phyloP scores from a whole-genome alignment of 2,329 filamentous ascomycete genomes.

The Phaeoacremonium minimum region DNA sequence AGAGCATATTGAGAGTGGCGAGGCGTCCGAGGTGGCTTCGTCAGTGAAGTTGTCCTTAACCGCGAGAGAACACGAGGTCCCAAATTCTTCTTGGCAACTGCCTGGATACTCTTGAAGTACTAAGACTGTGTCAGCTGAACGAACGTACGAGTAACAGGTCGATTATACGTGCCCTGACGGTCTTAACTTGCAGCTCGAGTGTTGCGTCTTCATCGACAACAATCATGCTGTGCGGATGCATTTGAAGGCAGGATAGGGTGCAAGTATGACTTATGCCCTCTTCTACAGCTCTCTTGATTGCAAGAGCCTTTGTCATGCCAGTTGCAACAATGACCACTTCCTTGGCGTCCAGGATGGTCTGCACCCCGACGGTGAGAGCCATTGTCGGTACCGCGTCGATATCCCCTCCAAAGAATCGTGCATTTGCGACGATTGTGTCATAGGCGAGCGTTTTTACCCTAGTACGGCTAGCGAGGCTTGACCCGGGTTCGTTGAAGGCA shows the following conservation, averaged over 20 bases:
- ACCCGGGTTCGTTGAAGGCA: constrained; percentile 78
- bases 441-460: constrained; percentile 75
- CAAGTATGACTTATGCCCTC: constrained; percentile 76
- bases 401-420: constrained; percentile 67
- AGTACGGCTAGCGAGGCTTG: constrained; percentile 64
- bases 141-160: too few relatives aligned
- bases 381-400: constrained; percentile 62
- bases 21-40: too few relatives aligned
- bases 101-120: too few relatives aligned
- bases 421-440: constrained; percentile 73
- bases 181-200: constrained; percentile 60
- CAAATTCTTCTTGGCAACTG: too few relatives aligned
- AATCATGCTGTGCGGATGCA: constrained; percentile 69
- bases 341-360: constrained; percentile 58
- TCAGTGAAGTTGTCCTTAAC: too few relatives aligned
- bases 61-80: too few relatives aligned
- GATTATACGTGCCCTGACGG: constrained; percentile 50
- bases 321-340: constrained; percentile 73
- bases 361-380: constrained; percentile 60
- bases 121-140: too few relatives aligned
- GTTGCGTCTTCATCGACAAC: constrained; percentile 72
- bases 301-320: constrained; percentile 67
- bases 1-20: too few relatives aligned
- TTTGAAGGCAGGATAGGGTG: constrained; percentile 69
- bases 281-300: constrained; percentile 69